Evolutionary conservation across 2,329 filamentous ascomycete species (phyloP).

Genomic region (Fusarium palustre): DNA sequence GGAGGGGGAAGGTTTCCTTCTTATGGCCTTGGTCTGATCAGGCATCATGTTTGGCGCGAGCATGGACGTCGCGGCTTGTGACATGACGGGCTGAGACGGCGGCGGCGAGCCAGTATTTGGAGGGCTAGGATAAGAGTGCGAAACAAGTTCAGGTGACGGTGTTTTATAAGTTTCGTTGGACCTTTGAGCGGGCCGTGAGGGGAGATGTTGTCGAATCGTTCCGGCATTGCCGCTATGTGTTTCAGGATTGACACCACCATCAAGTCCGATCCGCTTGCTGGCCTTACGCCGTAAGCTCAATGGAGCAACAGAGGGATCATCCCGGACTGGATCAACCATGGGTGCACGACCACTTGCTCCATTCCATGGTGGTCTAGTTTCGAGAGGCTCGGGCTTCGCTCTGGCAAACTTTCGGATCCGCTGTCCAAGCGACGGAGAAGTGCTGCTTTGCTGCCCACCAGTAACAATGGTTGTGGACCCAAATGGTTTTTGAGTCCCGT

Average conservation of each 20-base stretch:
- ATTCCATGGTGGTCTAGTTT: conserved; percentile 73
- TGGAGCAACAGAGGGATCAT: conserved; percentile 68
- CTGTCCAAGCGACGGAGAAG: conserved; percentile 50
- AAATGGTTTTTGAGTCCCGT: conserved; percentile 29
- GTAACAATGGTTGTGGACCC: conserved; percentile 46
- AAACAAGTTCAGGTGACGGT: conserved; percentile 40
- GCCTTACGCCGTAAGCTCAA: conserved; percentile 66
- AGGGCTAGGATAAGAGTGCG: conserved; percentile 52
- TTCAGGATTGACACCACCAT: conserved; percentile 52
- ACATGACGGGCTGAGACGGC: conserved; percentile 29
- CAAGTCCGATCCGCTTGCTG: conserved; percentile 55
- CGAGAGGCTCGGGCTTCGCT: conserved; percentile 54
- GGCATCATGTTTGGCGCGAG: conserved; percentile 41
- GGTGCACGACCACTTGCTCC: conserved; percentile 76
- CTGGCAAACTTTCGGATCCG: conserved; percentile 51
- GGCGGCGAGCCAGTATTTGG: conserved; percentile 48
- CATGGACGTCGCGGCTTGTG: conserved; percentile 34
- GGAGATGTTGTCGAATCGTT: conserved; percentile 53
- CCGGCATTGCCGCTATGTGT: conserved; percentile 47
- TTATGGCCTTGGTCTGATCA: conserved; percentile 55
- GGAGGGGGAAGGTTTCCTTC: conserved; percentile 59
- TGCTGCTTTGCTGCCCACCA: conserved; percentile 42
- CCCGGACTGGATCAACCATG: conserved; percentile 72
- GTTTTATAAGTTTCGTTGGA: conserved; percentile 46
- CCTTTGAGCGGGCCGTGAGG: conserved; percentile 51